Evolutionary conservation across 208 protist species (phyloP), one percentile per base, ranked within the genome.

Genomic region (Leishmania major): DNA sequence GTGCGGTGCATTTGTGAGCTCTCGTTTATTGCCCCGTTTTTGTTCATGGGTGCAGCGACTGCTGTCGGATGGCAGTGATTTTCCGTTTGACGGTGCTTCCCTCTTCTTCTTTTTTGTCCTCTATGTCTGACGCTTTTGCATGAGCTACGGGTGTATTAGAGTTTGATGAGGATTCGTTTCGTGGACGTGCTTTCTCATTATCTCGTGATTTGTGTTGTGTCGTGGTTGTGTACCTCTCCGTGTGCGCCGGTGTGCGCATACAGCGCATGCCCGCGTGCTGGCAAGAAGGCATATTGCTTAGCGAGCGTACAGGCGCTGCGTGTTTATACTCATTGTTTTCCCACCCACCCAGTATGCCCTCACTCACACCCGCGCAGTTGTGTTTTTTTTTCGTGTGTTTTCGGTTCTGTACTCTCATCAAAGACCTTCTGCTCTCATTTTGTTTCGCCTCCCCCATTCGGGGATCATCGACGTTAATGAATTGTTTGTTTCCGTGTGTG

Each of bases 401-500:
- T 64, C 8, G 59, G 15, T 64, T 28, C 59, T 78, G 22, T 64
- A 11, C 59, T 17, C 59, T 31, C 59, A 31, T 64, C n/a, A 31
- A 64, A 64, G 59, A 11, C 15, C n/a, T 64, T 64, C 59, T 64
- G 59, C 59, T 64, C 59, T 64, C 59, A 28, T 31, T 35, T 64
- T 64, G 72, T 79, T 82, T 51, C 72, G 17, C 37, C 72, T 72
- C 17, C 28, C 10, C 53, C 6, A 64, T 31, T 28, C 11, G 28
- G 25, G 59, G n/a, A n/a, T 31, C 59, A 64, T 64, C 19, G 22
- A 64, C 59, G 31, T 31, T 28, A 8, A 22, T 71, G 8, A 22
- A 43, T 71, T 8, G 64, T 72, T 80, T 64, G 76, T 62, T 60
- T 76, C 31, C 77, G 13, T 72, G 17, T 28, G 77, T 77, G 0